phyloP scores from a whole-genome alignment of 306 rosid species.

The Prosopis cineraria region DNA sequence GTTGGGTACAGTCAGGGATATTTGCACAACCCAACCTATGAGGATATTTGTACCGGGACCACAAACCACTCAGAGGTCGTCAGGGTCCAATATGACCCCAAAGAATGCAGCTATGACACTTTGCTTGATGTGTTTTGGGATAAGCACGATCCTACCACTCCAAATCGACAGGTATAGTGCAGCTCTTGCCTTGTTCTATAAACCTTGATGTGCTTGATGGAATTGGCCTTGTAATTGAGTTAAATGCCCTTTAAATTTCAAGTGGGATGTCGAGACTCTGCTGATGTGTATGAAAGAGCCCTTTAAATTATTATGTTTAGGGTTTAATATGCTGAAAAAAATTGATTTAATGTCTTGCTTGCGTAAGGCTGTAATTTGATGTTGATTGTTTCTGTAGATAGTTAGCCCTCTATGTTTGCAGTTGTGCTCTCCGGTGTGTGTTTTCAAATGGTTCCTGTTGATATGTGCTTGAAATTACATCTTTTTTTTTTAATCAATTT shows the following conservation, averaged over 20 bases:
- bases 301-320: background rate
- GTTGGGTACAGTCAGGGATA: conserved; percentile 83
- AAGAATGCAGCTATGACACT: conserved; percentile 59
- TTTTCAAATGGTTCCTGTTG: background rate
- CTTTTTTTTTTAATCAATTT: background rate
- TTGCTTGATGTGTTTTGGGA: conserved; percentile 76
- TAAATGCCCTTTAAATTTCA: conserved; percentile 12
- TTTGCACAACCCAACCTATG: conserved; percentile 69
- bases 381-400: background rate
- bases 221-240: conserved; percentile 3
- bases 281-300: conserved; percentile 24
- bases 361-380: background rate
- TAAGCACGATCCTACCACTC: conserved; percentile 85
- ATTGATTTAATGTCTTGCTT: conserved; percentile 18
- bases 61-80: conserved; percentile 79
- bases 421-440: background rate
- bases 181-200: background rate
- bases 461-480: background rate
- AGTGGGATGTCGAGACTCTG: background rate
- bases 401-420: background rate
- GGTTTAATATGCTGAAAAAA: conserved; percentile 12
- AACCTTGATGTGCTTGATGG: conserved; percentile 9
- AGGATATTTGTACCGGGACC: conserved; percentile 70
- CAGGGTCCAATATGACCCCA: conserved; percentile 80
- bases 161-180: conserved; percentile 72